Evolutionary conservation across 495 filamentous ascomycete species (phyloP).

Genomic region (Talaromyces trachyspermus): DNA sequence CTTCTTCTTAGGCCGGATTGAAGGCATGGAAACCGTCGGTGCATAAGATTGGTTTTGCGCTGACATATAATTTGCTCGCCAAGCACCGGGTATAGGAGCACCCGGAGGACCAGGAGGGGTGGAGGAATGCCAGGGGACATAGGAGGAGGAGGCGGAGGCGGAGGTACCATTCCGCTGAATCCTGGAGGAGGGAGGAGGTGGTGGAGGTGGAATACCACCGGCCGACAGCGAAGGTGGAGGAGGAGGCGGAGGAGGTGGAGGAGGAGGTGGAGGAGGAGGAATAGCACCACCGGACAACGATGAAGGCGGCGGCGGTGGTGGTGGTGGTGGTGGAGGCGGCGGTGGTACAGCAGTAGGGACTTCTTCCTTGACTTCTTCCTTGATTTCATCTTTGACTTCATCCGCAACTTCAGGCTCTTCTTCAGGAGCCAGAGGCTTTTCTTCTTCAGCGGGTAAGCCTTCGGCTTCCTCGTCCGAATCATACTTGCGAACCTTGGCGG

Average conservation of each 20-base stretch:
- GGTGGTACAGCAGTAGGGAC: constrained; percentile 42
- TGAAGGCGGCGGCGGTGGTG: constrained; percentile 29
- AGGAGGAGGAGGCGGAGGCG: constrained; percentile 51
- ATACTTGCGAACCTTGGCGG: constrained; percentile 63
- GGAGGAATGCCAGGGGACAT: constrained; percentile 30
- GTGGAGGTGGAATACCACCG: constrained; percentile 37
- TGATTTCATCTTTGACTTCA: constrained; percentile 11
- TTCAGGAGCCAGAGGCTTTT: constrained; percentile 17
- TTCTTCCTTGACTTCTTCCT: constrained; percentile 32
- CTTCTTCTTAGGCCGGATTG: constrained; percentile 93
- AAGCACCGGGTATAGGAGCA: constrained; percentile 51
- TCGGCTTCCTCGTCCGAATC: constrained; percentile 61
- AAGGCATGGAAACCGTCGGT: constrained; percentile 52
- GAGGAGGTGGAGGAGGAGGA: constrained; percentile 36
- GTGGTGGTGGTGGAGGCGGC: constrained; percentile 39
- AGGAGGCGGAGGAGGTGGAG: constrained; percentile 34
- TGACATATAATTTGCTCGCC: constrained; percentile 40
- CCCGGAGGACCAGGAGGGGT: constrained; percentile 55
- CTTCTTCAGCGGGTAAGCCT: constrained; percentile 50
- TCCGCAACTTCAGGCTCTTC: constrained; percentile 1
- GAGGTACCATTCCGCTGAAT: constrained; percentile 21
- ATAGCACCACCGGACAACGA: constrained; percentile 18
- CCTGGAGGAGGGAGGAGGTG: constrained; percentile 39
- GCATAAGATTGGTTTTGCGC: constrained; percentile 34
- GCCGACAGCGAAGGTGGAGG: constrained; percentile 38